phyloP scores from a whole-genome alignment of 306 rosid genomes.

The Benincasa hispida region DNA sequence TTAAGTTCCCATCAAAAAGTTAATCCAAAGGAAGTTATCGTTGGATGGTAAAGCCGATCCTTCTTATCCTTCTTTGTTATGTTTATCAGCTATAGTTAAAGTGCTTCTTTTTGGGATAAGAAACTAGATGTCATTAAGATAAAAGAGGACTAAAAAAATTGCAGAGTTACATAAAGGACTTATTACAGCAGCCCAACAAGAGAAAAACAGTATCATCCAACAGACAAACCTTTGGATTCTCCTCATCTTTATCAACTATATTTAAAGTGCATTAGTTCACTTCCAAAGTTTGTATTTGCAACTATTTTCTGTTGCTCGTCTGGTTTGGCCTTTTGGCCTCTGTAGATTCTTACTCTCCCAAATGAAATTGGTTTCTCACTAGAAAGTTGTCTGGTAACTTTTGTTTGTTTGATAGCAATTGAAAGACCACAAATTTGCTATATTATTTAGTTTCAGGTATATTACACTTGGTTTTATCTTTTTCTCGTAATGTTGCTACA shows the following conservation, averaged over 20 bases:
- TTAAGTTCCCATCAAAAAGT: slow-evolving; percentile 75
- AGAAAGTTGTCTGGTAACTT: background rate
- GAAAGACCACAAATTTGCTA: background rate
- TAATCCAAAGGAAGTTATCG: slow-evolving; percentile 88
- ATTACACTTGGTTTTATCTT: background rate
- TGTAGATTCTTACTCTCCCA: background rate
- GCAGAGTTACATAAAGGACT: background rate
- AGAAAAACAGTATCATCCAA: background rate
- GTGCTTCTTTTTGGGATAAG: background rate
- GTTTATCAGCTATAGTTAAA: background rate
- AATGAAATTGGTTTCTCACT: background rate
- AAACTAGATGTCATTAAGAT: background rate
- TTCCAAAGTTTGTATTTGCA: background rate
- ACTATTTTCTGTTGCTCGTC: background rate
- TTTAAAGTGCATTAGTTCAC: background rate
- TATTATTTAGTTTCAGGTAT: background rate
- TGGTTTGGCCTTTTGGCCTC: background rate
- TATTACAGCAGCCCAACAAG: background rate
- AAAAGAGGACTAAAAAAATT: background rate
- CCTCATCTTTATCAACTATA: background rate
- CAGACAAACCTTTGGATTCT: background rate
- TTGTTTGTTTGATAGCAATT: background rate
- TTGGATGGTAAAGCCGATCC: slow-evolving; percentile 60
- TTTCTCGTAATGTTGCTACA: background rate
- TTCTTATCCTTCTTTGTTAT: background rate